Evolutionary conservation across 1,139 yeast species (phyloP).

Genomic region (Protomyces pachydermus): DNA sequence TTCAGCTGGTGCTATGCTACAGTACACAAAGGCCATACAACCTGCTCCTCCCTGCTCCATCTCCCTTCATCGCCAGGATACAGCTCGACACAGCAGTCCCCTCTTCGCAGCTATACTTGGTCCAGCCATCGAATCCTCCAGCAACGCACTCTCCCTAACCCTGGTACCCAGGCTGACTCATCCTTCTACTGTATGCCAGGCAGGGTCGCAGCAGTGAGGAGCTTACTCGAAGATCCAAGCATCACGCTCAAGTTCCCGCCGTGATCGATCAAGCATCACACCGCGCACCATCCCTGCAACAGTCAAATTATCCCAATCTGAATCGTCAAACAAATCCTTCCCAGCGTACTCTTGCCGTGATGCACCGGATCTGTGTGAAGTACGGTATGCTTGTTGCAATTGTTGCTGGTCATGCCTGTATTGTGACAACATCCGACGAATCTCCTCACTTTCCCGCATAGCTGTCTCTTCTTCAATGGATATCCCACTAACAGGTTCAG

Average conservation of each 20-base stretch:
- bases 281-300: neutral
- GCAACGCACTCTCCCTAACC: too few species aligned
- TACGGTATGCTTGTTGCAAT: too few species aligned
- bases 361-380: neutral
- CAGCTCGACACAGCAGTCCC: too few species aligned
- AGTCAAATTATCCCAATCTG: neutral
- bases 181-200: too few species aligned
- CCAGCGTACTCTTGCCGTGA: neutral
- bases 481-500: neutral
- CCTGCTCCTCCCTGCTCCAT: too few species aligned
- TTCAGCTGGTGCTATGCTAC: too few species aligned
- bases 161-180: too few species aligned
- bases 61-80: too few species aligned
- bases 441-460: neutral
- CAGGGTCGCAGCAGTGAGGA: too few species aligned
- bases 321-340: neutral
- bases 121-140: too few species aligned
- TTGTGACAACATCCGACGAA: neutral
- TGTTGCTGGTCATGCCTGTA: neutral
- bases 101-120: too few species aligned
- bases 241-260: neutral
- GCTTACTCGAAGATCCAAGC: neutral
- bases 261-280: neutral
- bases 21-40: too few species aligned
- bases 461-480: neutral